Conservation (phyloP, 2,329 filamentous ascomycete species). For the Esteya vermicola region DNA sequence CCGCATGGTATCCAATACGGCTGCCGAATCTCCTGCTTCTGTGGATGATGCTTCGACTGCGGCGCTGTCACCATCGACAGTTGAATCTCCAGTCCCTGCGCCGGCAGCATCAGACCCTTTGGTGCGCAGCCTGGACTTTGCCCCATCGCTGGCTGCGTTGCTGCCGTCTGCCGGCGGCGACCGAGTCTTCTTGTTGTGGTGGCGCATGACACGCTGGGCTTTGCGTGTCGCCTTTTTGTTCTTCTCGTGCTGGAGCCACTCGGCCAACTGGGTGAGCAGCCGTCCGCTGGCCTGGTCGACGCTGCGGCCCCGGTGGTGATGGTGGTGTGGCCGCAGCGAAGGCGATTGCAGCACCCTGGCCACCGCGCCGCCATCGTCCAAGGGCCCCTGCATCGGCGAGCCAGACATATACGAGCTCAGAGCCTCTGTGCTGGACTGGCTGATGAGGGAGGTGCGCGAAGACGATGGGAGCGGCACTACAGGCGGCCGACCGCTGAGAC, state of each 20-base stretch:
- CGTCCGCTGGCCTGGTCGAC: conserved; percentile 30
- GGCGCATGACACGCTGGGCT: conserved; percentile 24
- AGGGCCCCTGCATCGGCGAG: conserved; percentile 13
- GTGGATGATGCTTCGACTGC: too few relatives aligned
- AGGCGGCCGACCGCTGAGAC: conserved; percentile 28
- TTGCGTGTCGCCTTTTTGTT: conserved; percentile 46
- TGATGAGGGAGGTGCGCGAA: conserved; percentile 29
- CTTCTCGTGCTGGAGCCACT: conserved; percentile 76
- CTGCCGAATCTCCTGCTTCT: neutral
- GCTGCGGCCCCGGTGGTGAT: conserved; percentile 20
- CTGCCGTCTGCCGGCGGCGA: conserved; percentile 18
- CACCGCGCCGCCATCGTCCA: conserved; percentile 10
- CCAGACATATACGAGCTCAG: conserved; percentile 12
- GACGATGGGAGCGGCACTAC: conserved; percentile 20
- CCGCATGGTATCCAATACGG: conserved; percentile 2
- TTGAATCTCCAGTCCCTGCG: neutral
- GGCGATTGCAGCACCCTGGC: conserved; percentile 5
- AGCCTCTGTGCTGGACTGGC: conserved; percentile 21
- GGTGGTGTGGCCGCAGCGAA: conserved; percentile 11
- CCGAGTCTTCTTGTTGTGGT: conserved; percentile 25
- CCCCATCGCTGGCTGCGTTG: conserved; percentile 10
- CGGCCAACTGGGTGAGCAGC: conserved; percentile 58
- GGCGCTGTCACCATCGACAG: too few relatives aligned
- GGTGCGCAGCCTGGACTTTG: conserved; percentile 1
- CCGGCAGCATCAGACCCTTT: conserved; percentile 21